Evolutionary conservation across 805 yeast genomes (phyloP), one percentile per base, ranked within the genome.

Genomic region (Komagataella mondaviorum): DNA sequence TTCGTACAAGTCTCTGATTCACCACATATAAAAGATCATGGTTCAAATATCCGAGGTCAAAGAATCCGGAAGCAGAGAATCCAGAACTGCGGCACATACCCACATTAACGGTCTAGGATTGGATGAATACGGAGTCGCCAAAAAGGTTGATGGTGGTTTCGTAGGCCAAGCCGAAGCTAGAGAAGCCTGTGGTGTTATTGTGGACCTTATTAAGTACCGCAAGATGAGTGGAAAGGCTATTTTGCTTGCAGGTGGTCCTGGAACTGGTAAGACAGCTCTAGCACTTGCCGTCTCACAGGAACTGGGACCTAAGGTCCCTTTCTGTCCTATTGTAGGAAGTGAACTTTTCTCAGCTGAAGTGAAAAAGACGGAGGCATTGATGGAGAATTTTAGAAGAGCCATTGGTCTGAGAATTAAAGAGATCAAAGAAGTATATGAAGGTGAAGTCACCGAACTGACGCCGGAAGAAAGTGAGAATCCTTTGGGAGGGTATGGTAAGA

Each of bases 401-500:
- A 93, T 93, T 66, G 97, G 99, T 3, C 77, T 93, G 55, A 80
- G 97, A 69, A 89, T 93, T 63, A 91, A 90, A 66, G 99, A 93
- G 69, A 89, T 95, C 22, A 93, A 93, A 63, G 99, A 93, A 67
- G 96, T 93, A 6, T 93, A 91, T 62, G 98, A 93, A 67, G 99
- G 99, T 56, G 99, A 93, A 67, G 96, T 93, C 49, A 91, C 95
- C 23, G 99, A 91, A 65, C 73, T 91, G 60, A 85, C 91, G 2
- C 96, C 96, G 2, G 96, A 88, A 68, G 98, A 93, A 71, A 85
- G 95, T 36, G 97, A 91, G 67, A 88, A 93, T 68, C 96, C 98
- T 20, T 72, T 91, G 57, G 97, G 98, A 48, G 98, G 98, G 6
- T 95, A 93, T 65, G 99, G 99, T 54, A 93, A 93, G 68, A 89